Evolutionary conservation across 140 eudicot genomes (phyloP).

Genomic region (Cichorium intybus): DNA sequence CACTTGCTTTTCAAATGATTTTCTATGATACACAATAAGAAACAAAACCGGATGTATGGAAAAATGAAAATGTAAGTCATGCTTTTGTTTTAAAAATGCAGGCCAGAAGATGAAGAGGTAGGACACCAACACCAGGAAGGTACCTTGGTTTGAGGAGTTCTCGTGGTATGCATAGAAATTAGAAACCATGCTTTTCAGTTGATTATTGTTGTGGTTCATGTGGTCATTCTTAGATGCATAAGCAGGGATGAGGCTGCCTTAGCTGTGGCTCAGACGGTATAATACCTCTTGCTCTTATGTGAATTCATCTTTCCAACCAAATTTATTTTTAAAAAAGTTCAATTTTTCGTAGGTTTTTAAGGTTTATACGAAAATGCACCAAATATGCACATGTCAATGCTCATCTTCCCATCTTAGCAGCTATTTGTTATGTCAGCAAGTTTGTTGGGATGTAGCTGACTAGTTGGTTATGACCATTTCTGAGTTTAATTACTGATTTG

Average conservation of each 20-base stretch:
- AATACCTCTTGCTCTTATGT: background rate
- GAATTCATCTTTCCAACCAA: background rate
- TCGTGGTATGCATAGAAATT: too few species aligned
- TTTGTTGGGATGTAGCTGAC: slow-evolving; percentile 66
- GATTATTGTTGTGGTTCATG: slow-evolving; percentile 49
- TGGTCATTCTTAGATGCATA: slow-evolving; percentile 45
- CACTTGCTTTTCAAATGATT: too few species aligned
- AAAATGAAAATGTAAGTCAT: too few species aligned
- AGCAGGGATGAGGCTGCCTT: slow-evolving; percentile 75
- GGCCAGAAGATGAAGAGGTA: too few species aligned
- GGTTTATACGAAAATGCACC: slow-evolving; percentile 56
- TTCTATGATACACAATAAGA: too few species aligned
- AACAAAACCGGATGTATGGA: too few species aligned
- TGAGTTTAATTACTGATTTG: background rate
- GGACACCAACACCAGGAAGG: too few species aligned
- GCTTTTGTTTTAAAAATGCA: too few species aligned
- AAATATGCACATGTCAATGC: slow-evolving; percentile 46
- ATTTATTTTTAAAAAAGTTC: background rate
- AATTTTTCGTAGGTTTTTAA: slow-evolving; percentile 45
- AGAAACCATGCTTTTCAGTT: too few species aligned
- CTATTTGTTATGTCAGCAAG: slow-evolving; percentile 78
- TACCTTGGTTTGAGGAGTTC: too few species aligned
- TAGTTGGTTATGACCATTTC: slow-evolving; percentile 62
- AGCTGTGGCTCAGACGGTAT: slow-evolving; percentile 69
- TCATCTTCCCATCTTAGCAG: slow-evolving; percentile 55